Evolutionary conservation across 176 grass and related monocot species (phyloP), one percentile per base, ranked within the genome.

Genomic region (Elymus sibiricus): DNA sequence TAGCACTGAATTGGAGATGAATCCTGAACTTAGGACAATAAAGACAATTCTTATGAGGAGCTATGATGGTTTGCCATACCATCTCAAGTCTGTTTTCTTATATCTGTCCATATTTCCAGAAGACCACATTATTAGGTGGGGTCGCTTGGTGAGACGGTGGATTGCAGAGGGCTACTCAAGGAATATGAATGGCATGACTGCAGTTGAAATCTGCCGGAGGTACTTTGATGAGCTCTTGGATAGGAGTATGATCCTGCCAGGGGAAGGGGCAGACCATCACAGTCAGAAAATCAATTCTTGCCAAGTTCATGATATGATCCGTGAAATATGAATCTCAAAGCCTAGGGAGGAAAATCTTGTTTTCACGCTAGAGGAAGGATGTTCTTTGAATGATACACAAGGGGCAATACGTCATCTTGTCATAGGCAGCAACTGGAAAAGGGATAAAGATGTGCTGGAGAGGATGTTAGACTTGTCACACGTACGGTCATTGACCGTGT

Each of bases 11-110:
- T 1, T 89, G 44, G 58, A 62, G 6, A 88, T 60, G 2, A 90
- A 90, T 35, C 58, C 34, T 0, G 6, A 37, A 0, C 19, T 78
- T 4, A 29, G 8, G 27, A 31, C 3, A 1, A 79, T 90, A 28
- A 76, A 61, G 0, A 40, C 0, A 10, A 44, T 76, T 17, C 74
- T 90, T 49, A 68, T 17, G 10, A 35, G 43, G 5, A 90, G 86
- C 46, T 94, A 86, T 0, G 78, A 88, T 76, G 70, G 70, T n/a
- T 43, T 93, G 7, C 87, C 91, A 19, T 85, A 90, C 53, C 19
- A 83, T 86, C 76, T 87, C 4, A 89, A 92, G 31, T 40, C 56
- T 12, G 47, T 32, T 29, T 83, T 92, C n/a, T 66, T 92, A 2
- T 86, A 92, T 4, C 7, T 89, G 2, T 56, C 63, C 0, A 29